Evolutionary conservation across 768 basidiomycete species (phyloP), one percentile per base, ranked within the genome.

Genomic region (Phlebiopsis flavidoalba): DNA sequence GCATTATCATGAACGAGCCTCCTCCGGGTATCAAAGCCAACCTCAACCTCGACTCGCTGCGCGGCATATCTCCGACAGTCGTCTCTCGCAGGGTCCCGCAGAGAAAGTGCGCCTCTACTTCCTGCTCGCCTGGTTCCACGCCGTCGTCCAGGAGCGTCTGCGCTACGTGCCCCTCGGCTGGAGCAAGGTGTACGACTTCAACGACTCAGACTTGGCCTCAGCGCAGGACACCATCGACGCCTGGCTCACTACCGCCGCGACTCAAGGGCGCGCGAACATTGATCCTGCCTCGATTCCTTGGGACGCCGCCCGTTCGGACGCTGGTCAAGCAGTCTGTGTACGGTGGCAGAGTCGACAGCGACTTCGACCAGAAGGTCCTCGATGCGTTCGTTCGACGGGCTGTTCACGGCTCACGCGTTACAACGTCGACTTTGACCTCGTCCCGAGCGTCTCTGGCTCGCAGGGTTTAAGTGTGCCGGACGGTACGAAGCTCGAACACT

Each of bases 111-210:
- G 97, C 5, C 74, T 98, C 51, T 95, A 96, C 75, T 98, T 98
- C 88, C 79, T 98, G 36, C 83, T 98, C 33, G 93, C 97, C 1
- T 99, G 96, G 95, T 97, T 98, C 89, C 97, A 99, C 69, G 95
- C 97, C 12, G 86, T 98, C 19, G 88, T 98, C 0, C 95, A 97
- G 75, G 97, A 98, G 73, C 92, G 97, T 63, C 79, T 98, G 12
- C 91, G 96, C 46, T 99, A 98, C 72, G 91, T 88, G 8, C 97
- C 97, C 6, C 77, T 99, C 15, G 96, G 97, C 0, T 99, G 96
- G 95, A 95, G 90, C 72, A 93, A 97, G 75, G 81, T 82, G 0
- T 98, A 98, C 75, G 97, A 98, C 72, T 98, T 98, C 84, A 99
- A 99, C 74, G 95, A 98, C 71, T 97, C 96, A 5, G 97, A 99